Percentiles rank a stretch among this genome's conserved stretches.
phyloP scores from a whole-genome alignment of 495 filamentous ascomycete genomes.

The Xylaria grammica region DNA sequence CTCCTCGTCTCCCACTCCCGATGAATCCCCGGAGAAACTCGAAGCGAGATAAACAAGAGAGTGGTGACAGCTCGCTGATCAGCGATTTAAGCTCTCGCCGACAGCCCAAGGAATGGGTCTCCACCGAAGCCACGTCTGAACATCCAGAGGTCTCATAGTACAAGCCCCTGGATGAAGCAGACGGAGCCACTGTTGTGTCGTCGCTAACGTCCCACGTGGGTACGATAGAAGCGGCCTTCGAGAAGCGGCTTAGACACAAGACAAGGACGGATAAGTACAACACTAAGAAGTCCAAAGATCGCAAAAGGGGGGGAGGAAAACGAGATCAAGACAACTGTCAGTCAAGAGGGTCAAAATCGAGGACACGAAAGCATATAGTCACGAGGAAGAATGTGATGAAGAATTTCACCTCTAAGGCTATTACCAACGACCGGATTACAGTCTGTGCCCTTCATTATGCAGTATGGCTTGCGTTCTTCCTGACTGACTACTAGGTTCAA shows the following conservation, averaged over 20 bases:
- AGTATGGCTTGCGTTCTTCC: slow-evolving; percentile 9
- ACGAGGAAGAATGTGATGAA: slow-evolving; percentile 60
- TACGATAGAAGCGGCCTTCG: slow-evolving; percentile 44
- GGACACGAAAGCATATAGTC: slow-evolving; percentile 37
- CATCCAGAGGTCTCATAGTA: not conserved
- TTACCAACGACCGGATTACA: slow-evolving; percentile 66
- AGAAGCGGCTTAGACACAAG: slow-evolving; percentile 65
- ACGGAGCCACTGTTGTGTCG: slow-evolving; percentile 23
- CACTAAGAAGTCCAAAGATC: slow-evolving; percentile 44
- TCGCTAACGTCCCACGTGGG: slow-evolving; percentile 22
- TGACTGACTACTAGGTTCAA: slow-evolving; percentile 56
- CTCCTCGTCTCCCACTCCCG: slow-evolving; percentile 11
- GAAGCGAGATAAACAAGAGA: slow-evolving; percentile 26
- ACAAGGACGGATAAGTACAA: slow-evolving; percentile 64
- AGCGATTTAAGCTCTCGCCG: slow-evolving; percentile 15
- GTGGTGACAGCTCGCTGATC: slow-evolving; percentile 35
- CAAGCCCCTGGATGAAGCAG: slow-evolving; percentile 14
- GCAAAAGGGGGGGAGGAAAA: slow-evolving; percentile 43
- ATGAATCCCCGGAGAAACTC: slow-evolving; percentile 16
- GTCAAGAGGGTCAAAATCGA: slow-evolving; percentile 42
- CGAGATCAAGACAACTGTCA: slow-evolving; percentile 27
- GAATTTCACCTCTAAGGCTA: slow-evolving; percentile 67
- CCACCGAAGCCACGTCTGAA: slow-evolving; percentile 15
- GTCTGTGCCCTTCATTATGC: slow-evolving; percentile 46
- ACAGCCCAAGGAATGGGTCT: not conserved